Evolutionary conservation across 2,329 filamentous ascomycete genomes (phyloP).

Genomic region (Monilinia vaccinii-corymbosi): DNA sequence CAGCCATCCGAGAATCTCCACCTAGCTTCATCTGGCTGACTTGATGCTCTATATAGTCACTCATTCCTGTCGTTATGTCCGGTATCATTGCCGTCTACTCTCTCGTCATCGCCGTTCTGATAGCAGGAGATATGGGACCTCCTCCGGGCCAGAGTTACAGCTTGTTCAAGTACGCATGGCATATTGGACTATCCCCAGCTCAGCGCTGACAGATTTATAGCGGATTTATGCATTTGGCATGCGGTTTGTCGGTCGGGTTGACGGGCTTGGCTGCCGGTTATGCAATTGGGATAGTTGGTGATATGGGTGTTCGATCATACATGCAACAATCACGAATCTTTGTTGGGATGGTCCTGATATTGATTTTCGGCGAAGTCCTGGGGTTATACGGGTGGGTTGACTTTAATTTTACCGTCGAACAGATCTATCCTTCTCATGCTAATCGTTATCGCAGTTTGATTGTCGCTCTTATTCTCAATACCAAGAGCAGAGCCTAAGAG

Average conservation of each 20-base stretch:
- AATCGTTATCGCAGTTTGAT: constrained; percentile 55
- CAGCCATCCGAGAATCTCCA: background rate
- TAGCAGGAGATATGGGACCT: constrained; percentile 78
- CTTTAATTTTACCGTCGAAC: background rate
- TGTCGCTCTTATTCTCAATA: constrained; percentile 88
- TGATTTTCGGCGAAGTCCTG: constrained; percentile 97
- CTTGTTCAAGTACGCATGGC: constrained; percentile 62
- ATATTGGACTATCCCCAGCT: background rate
- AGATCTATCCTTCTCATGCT: background rate
- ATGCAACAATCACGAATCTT: constrained; percentile 96
- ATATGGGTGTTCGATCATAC: constrained; percentile 86
- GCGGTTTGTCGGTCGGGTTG: constrained; percentile 82
- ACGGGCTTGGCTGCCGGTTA: constrained; percentile 92
- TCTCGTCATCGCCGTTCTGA: constrained; percentile 92
- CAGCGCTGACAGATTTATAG: constrained; percentile 34
- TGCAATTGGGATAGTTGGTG: constrained; percentile 91
- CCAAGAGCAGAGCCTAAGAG: constrained; percentile 42
- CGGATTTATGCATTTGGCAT: constrained; percentile 88
- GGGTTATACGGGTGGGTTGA: constrained; percentile 85
- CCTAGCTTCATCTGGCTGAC: constrained; percentile 2
- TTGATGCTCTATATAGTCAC: constrained; percentile 38
- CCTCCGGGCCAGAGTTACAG: constrained; percentile 61
- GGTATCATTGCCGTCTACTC: constrained; percentile 98
- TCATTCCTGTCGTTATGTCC: constrained; percentile 93
- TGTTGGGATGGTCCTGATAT: constrained; percentile 95